Evolutionary conservation across 768 basidiomycete species (phyloP).

Genomic region (Lactarius akahatsu): DNA sequence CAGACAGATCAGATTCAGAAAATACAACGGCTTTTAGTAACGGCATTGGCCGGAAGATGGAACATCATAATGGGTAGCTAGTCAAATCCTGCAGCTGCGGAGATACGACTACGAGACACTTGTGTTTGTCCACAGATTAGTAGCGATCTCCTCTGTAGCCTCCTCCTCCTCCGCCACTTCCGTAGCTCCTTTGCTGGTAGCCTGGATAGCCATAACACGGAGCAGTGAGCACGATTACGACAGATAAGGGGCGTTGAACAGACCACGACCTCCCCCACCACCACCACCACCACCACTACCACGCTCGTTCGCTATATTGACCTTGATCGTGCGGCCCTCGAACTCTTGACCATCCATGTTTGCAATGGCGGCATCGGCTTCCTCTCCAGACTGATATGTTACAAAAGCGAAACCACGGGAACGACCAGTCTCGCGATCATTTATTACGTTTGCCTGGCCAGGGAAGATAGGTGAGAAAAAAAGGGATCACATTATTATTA

Average conservation of each 20-base stretch:
- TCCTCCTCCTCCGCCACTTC: constrained; percentile 18
- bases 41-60: neutral
- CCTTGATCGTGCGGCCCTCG: constrained; percentile 87
- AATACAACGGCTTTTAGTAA: neutral
- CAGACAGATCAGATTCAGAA: neutral
- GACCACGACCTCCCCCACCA: constrained; percentile 35
- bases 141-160: neutral
- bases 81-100: neutral
- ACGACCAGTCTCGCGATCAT: constrained; percentile 95
- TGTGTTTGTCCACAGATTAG: neutral
- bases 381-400: constrained; percentile 56
- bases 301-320: constrained; percentile 77
- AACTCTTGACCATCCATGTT: constrained; percentile 86
- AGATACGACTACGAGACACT: neutral
- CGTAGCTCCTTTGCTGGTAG: constrained; percentile 24
- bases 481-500: constrained; percentile 24
- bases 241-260: constrained; percentile 31
- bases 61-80: neutral
- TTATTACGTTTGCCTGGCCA: constrained; percentile 88
- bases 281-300: constrained; percentile 47
- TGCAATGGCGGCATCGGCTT: constrained; percentile 77
- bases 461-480: constrained; percentile 18
- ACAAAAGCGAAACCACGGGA: constrained; percentile 98
- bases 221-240: neutral
- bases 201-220: constrained; percentile 17